A percentile compares a stretch with the other conserved stretches of the same genome.
Evolutionary conservation across 2,329 filamentous ascomycete genomes (phyloP).

Genomic region (Fusarium lyarnte): DNA sequence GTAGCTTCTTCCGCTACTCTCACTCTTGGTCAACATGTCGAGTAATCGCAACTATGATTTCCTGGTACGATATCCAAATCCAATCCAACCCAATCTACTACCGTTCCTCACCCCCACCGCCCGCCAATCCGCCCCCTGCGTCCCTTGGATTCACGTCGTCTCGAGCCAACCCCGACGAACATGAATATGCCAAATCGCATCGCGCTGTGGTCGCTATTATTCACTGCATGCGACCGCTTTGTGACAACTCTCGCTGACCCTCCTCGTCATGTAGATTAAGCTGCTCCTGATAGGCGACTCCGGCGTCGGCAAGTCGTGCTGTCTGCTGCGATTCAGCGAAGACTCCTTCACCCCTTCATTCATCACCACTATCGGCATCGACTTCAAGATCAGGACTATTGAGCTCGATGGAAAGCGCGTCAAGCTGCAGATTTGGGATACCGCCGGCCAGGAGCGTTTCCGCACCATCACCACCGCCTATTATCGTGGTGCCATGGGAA

Average conservation of each 20-base stretch:
- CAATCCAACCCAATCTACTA: constrained; percentile 32
- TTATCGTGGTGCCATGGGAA: constrained; percentile 98
- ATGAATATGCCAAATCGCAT: background rate
- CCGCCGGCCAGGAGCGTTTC: constrained; percentile 97
- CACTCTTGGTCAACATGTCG: constrained; percentile 73
- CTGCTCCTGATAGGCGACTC: constrained; percentile 96
- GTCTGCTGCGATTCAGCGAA: constrained; percentile 94
- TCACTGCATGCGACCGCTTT: background rate
- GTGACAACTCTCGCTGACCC: constrained; percentile 16
- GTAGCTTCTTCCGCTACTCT: constrained; percentile 28
- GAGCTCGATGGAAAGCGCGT: constrained; percentile 98
- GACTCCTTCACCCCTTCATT: constrained; percentile 97
- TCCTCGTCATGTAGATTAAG: constrained; percentile 76
- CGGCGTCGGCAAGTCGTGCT: constrained; percentile 97
- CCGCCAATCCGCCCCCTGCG: constrained; percentile 30
- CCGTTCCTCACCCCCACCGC: constrained; percentile 25
- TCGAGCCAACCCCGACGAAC: constrained; percentile 13
- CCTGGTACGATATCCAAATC: constrained; percentile 71
- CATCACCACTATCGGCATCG: constrained; percentile 99
- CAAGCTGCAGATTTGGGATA: constrained; percentile 99
- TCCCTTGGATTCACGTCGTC: constrained; percentile 13
- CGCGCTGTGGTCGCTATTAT: background rate
- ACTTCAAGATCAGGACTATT: constrained; percentile 99
- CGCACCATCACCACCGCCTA: constrained; percentile 98
- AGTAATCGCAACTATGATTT: constrained; percentile 99